Conservation (phyloP, 257 asterid genomes). For the Scutellaria baicalensis region DNA sequence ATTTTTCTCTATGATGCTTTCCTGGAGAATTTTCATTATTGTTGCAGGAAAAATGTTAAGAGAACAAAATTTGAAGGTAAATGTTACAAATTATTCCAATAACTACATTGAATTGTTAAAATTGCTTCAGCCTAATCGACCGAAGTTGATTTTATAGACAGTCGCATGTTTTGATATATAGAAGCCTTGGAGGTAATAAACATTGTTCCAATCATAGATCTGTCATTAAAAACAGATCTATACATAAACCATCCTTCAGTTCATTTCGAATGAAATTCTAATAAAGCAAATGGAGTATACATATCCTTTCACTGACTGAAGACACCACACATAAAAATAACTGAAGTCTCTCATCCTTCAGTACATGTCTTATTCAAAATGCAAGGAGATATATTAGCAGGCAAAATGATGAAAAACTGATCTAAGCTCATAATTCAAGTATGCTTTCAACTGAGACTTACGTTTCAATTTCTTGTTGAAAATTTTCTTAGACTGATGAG, state of each 20-base stretch:
- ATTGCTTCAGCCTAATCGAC: neutral
- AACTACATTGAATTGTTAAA: neutral
- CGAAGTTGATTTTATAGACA: neutral
- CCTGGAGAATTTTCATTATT: constrained; percentile 30
- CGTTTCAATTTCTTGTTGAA: constrained; percentile 45
- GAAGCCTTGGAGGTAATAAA: neutral
- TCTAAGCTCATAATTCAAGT: neutral
- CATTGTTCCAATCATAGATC: neutral
- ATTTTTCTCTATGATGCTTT: constrained; percentile 32
- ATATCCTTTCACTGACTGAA: neutral
- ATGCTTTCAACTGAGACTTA: constrained; percentile 31
- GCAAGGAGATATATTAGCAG: neutral
- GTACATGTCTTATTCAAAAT: neutral
- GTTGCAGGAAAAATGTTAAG: neutral
- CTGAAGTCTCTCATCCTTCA: neutral
- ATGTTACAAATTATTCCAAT: neutral
- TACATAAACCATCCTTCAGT: neutral
- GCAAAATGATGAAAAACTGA: neutral
- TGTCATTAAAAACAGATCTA: neutral
- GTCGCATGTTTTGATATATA: neutral
- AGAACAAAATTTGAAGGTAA: neutral
- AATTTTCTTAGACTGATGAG: constrained; percentile 42
- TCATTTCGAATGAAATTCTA: neutral
- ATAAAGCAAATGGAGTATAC: neutral
- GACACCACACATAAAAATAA: neutral